Evolutionary conservation across 2,329 filamentous ascomycete genomes (phyloP).

Genomic region (Plenodomus biglobosus): DNA sequence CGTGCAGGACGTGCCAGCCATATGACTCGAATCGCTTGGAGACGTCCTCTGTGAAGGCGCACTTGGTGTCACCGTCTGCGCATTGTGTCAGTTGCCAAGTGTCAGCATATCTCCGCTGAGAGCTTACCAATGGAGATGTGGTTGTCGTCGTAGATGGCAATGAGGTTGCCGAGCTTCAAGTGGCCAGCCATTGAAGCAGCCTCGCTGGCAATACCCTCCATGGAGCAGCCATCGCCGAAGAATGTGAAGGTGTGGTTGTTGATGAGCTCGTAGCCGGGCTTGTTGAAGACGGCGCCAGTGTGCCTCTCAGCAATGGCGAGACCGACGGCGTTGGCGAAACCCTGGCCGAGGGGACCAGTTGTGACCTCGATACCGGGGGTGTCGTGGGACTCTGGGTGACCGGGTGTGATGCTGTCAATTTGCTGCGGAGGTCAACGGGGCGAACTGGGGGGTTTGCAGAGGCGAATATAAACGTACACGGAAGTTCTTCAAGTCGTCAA

Average conservation of each 20-base stretch:
- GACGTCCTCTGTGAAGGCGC: constrained; percentile 96
- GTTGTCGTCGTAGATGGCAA: constrained; percentile 97
- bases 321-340: constrained; percentile 96
- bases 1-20: constrained; percentile 88
- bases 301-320: constrained; percentile 95
- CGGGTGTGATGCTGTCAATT: constrained; percentile 82
- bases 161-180: constrained; percentile 96
- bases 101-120: not conserved
- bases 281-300: constrained; percentile 91
- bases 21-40: constrained; percentile 93
- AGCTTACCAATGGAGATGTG: constrained; percentile 77
- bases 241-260: constrained; percentile 98
- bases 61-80: constrained; percentile 88
- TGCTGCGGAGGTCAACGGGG: constrained; percentile 50
- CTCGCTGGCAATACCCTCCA: constrained; percentile 96
- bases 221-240: constrained; percentile 97
- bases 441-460: too few relatives aligned
- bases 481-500: constrained; percentile 96
- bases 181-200: constrained; percentile 91
- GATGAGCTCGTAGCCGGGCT: constrained; percentile 84
- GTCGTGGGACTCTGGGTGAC: constrained; percentile 95
- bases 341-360: constrained; percentile 95
- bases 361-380: constrained; percentile 97
- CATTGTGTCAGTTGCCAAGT: constrained; percentile 14
- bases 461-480: constrained; percentile 72